Evolutionary conservation across 2,329 filamentous ascomycete species (phyloP).

Genomic region (Colletotrichum acutatum): DNA sequence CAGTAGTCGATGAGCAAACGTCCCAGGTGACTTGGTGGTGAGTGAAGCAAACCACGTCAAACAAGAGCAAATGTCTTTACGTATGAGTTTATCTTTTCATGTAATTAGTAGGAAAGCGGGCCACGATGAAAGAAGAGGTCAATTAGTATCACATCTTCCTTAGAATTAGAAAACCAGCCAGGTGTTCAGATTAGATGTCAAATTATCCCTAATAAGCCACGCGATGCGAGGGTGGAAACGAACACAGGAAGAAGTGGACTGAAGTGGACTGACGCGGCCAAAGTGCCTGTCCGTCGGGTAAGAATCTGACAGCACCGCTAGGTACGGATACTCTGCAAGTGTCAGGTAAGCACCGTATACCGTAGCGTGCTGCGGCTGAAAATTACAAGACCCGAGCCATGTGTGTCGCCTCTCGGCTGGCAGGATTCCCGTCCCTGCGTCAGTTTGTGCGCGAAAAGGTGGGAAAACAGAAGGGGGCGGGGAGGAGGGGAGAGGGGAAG

Average conservation of each 20-base stretch:
- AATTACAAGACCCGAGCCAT: neutral
- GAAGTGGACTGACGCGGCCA: neutral
- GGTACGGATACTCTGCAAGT: neutral
- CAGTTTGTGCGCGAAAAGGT: neutral
- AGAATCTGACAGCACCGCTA: neutral
- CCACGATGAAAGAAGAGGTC: neutral
- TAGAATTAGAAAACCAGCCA: neutral
- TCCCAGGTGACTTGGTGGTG: neutral
- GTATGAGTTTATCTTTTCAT: neutral
- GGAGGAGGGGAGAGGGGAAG: too few species aligned
- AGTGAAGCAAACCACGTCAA: neutral
- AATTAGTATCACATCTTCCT: neutral
- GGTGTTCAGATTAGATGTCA: neutral
- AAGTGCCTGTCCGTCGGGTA: neutral
- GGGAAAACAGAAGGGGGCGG: neutral
- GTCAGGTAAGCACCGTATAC: conserved; percentile 12
- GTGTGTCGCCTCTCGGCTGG: neutral
- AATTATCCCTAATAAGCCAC: neutral
- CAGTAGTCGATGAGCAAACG: neutral
- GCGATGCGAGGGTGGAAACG: neutral
- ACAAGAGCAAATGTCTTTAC: neutral
- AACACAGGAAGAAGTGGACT: neutral
- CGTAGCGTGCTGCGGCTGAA: conserved; percentile 27
- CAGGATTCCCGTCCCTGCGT: neutral
- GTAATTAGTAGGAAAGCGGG: neutral